These are phyloP conservation scores for Solanum verrucosum DNA, from an alignment of 257 asterid genomes.

Conservation along the genomic window DNA sequence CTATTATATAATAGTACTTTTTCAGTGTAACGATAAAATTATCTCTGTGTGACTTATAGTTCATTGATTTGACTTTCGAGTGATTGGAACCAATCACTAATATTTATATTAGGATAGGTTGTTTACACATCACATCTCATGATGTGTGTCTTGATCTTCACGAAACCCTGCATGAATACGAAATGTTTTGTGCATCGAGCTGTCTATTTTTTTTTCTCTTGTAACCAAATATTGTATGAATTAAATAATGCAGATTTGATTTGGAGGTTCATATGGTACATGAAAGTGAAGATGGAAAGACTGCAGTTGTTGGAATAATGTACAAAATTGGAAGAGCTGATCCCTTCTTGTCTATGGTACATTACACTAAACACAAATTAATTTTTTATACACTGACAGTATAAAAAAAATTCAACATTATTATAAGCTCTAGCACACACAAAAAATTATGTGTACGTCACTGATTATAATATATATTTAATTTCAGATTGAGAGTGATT, in stretches of 20 bases:
- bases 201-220: background rate
- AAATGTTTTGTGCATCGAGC: background rate
- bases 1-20: background rate
- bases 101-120: background rate
- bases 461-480: background rate
- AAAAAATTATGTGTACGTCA: background rate
- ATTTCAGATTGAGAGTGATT: constrained; percentile 21
- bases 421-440: too few species aligned
- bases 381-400: background rate
- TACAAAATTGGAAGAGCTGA: constrained; percentile 54
- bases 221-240: background rate
- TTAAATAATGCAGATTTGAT: constrained; percentile 32
- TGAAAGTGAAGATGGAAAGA: constrained; percentile 31
- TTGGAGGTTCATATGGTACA: constrained; percentile 75
- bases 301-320: constrained; percentile 59
- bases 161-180: rapidly evolving
- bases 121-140: background rate
- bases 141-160: background rate
- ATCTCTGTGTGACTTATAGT: background rate
- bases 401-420: background rate
- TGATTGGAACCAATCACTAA: rapidly evolving
- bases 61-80: background rate
- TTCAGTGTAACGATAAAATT: background rate
- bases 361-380: background rate
- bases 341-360: constrained; percentile 52